phyloP scores from a whole-genome alignment of 2,329 filamentous ascomycete species.

The Lizonia empirigonia region DNA sequence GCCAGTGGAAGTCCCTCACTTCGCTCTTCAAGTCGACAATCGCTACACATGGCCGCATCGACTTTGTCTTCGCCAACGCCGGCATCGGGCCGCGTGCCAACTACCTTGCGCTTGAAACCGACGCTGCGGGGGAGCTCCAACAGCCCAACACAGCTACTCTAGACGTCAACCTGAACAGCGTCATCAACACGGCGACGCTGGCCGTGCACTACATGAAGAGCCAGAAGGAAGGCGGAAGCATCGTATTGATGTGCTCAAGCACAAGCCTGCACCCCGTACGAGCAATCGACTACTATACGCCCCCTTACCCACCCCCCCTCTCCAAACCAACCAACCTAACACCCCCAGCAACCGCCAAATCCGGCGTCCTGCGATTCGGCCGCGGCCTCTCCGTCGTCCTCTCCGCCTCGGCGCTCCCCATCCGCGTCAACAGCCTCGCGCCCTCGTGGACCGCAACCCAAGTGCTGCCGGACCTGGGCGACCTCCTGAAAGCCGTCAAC shows the following conservation, averaged over 20 bases:
- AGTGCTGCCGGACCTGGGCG: conserved; percentile 54
- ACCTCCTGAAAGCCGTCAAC: conserved; percentile 46
- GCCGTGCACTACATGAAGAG: conserved; percentile 59
- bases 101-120: conserved; percentile 56
- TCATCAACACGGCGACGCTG: conserved; percentile 58
- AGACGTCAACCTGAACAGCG: conserved; percentile 59
- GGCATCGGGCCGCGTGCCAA: conserved; percentile 57
- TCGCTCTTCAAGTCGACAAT: conserved; percentile 59
- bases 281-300: conserved; percentile 58
- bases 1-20: conserved; percentile 57
- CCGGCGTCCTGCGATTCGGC: conserved; percentile 61
- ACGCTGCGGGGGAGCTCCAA: conserved; percentile 56
- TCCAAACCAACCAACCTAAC: conserved; percentile 3
- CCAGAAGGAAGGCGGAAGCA: conserved; percentile 56
- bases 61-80: conserved; percentile 61
- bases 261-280: conserved; percentile 59
- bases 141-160: conserved; percentile 53
- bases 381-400: conserved; percentile 54
- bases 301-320: background rate
- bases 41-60: conserved; percentile 50
- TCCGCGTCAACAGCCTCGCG: conserved; percentile 62
- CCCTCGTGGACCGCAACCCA: conserved; percentile 62
- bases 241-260: conserved; percentile 60
- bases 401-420: conserved; percentile 47
- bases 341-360: conserved; percentile 56